These are phyloP conservation scores for Setaria viridis DNA, from an alignment of 202 grass and related monocot species.

Conservation along the genomic window DNA sequence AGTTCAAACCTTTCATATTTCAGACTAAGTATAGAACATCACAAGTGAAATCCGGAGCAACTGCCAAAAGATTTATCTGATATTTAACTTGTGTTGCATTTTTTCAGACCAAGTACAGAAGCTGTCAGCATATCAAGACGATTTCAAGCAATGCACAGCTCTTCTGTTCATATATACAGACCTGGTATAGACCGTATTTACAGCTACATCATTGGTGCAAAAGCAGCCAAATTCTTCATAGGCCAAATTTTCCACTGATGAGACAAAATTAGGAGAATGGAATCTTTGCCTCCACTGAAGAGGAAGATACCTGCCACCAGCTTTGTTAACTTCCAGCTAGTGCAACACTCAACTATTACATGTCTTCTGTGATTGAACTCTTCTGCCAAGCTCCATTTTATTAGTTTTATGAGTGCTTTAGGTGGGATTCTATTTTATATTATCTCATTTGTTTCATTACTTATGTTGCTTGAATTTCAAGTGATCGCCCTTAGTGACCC, in stretches of 20 bases:
- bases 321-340: conserved; percentile 46
- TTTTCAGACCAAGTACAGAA: background rate
- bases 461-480: conserved; percentile 42
- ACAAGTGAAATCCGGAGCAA: background rate
- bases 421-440: conserved; percentile 49
- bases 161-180: conserved; percentile 17
- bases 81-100: conserved; percentile 11
- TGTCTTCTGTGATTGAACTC: conserved; percentile 57
- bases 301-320: conserved; percentile 49
- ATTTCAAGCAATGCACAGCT: conserved; percentile 3
- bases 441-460: conserved; percentile 40
- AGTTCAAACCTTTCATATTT: background rate
- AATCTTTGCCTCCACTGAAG: conserved; percentile 53
- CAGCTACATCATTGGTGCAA: background rate
- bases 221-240: conserved; percentile 40
- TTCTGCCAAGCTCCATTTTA: conserved; percentile 49
- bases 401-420: conserved; percentile 44
- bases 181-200: conserved; percentile 28
- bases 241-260: conserved; percentile 37
- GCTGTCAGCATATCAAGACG: conserved; percentile 4
- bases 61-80: background rate
- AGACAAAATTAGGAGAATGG: conserved; percentile 58
- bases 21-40: background rate
- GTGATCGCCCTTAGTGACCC: background rate
- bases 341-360: conserved; percentile 39